Percentiles rank a stretch among this genome's conserved stretches.
Evolutionary conservation across 2,329 filamentous ascomycete genomes (phyloP).

Genomic region (Phyllachora maydis): DNA sequence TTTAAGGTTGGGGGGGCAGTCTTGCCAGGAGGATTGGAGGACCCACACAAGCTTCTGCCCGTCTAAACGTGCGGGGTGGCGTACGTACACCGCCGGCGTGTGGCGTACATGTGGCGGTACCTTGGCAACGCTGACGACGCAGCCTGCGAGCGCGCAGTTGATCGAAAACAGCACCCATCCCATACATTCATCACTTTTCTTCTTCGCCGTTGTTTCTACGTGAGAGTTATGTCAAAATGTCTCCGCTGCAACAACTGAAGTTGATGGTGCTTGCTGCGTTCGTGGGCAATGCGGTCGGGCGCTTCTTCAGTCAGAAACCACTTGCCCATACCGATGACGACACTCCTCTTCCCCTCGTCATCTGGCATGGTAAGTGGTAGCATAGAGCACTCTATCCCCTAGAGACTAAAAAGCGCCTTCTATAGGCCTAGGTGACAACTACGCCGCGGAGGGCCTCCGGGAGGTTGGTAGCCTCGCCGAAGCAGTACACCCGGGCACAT

Average conservation of each 20-base stretch:
- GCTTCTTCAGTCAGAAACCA: conserved; percentile 7
- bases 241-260: no score
- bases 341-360: conserved; percentile 68
- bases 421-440: conserved; percentile 45
- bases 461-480: conserved; percentile 52
- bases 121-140: no score
- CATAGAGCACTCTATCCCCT: background rate
- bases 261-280: conserved; percentile 11
- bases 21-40: no score
- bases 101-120: no score
- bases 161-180: background rate
- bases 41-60: no score
- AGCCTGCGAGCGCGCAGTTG: no score
- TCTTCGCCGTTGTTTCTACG: no score
- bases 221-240: no score
- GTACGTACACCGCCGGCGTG: no score
- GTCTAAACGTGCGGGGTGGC: no score
- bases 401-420: no score
- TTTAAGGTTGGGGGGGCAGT: no score
- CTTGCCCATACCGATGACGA: conserved; percentile 13
- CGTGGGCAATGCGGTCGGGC: conserved; percentile 10
- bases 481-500: conserved; percentile 58
- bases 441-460: conserved; percentile 53
- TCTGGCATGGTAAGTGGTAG: conserved; percentile 55
- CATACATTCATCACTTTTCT: conserved; percentile 8